A percentile compares a stretch with the other conserved stretches of the same genome.
Conservation (phyloP, 495 filamentous ascomycete species). For the Aspergillus coremiiformis region DNA sequence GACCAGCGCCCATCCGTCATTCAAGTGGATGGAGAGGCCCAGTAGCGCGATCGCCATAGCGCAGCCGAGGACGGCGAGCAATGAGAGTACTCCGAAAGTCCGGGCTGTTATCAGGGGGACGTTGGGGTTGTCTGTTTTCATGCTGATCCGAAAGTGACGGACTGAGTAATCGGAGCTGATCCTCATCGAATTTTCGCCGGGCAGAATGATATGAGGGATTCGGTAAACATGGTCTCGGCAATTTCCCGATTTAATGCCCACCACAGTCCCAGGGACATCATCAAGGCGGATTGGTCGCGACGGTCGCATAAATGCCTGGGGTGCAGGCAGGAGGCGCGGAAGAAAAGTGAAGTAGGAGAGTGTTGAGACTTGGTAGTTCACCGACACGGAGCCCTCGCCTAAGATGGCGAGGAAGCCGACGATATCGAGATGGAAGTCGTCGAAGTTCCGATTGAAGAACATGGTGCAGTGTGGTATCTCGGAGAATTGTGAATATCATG, state of each 20-base stretch:
- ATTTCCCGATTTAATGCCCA: not conserved
- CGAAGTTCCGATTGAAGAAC: not conserved
- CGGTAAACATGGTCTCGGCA: not conserved
- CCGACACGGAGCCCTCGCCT: not conserved
- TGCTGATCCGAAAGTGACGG: not conserved
- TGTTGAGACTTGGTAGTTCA: conserved; percentile 1
- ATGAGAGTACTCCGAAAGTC: not conserved
- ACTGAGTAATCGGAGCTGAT: not conserved
- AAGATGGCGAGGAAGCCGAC: conserved; percentile 1
- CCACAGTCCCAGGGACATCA: not conserved
- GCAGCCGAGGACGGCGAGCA: not conserved
- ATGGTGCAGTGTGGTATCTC: not conserved
- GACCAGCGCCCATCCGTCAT: not conserved
- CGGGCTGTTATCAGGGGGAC: not conserved
- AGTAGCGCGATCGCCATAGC: not conserved
- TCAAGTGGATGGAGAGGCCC: not conserved
- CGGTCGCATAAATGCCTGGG: conserved; percentile 1
- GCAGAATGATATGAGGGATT: conserved; percentile 1
- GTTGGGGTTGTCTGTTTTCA: not conserved
- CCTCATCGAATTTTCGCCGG: not conserved
- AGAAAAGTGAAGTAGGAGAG: not conserved
- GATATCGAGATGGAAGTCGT: conserved; percentile 1
- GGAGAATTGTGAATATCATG: not conserved
- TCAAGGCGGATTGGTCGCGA: not conserved
- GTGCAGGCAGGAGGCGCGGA: not conserved